Base-by-base conservation (phyloP, 345 rosid species). In the Kernera saxatilis region DNA sequence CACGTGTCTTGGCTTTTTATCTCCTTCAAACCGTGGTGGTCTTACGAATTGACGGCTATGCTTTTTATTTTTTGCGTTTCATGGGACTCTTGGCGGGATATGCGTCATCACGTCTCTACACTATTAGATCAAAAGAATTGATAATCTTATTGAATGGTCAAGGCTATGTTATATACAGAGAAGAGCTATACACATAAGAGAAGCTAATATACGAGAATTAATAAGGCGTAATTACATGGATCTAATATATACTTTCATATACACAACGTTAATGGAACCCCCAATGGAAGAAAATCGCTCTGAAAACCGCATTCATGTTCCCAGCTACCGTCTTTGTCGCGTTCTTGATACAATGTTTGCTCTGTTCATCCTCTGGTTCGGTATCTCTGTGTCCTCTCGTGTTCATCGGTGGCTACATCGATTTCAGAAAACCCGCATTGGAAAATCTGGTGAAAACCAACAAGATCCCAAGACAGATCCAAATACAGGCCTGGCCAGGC, bases 291-390 rank as follows among this genome's bases (percentile, higher is more conserved):
- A 90, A 79, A 76, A 83, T 86, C 25, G 72, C 97, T 13, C 74
- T 93, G 32, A 88, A 81, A 77, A 90, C 97, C 0, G 91, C 98
- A 0, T 75, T 84, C 69, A 81, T 79, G 83, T 93, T 93, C 79
- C 97, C 98, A 0, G 96, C 83, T 10, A 79, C 69, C 7, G 54
- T 86, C 65, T 93, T 87, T 57, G 76, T 83, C 13, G 66, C 84
- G 0, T 93, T 93, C 88, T 93, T 10, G 97, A 97, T 68, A 93
- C 97, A 15, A 93, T 93, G 97, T 85, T 90, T 70, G 93, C 90
- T 17, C 83, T 93, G 5, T 92, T 93, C 8, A 52, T 84, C 39
- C 67, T 93, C 60, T 93, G 98, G 98, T 93, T 93, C 8, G 96
- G 98, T 29, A 92, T 92, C 76, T 92, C 98, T 1, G 88, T 92